phyloP scores from a whole-genome alignment of 2,329 filamentous ascomycete species.

The Orbilia ellipsospora region DNA sequence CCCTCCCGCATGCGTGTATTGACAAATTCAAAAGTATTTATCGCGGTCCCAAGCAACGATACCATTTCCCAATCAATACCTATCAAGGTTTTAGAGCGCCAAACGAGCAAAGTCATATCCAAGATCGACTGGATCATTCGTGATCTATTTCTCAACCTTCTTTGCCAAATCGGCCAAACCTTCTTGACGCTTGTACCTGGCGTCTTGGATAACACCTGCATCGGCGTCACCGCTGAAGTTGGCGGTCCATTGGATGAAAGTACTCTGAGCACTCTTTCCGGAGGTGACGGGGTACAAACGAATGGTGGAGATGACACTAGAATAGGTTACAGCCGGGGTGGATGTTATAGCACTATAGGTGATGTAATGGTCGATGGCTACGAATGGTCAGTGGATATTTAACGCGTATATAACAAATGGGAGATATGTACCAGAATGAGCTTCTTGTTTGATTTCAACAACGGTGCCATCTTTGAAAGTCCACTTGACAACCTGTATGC shows the following conservation, averaged over 20 bases:
- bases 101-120: no score
- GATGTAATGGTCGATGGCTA: constrained; percentile 78
- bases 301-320: constrained; percentile 74
- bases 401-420: background rate
- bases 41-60: no score
- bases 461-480: constrained; percentile 76
- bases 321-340: constrained; percentile 74
- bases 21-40: no score
- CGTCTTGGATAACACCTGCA: constrained; percentile 77
- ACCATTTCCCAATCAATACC: no score
- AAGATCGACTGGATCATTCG: no score
- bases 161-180: constrained; percentile 74
- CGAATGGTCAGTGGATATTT: background rate
- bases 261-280: constrained; percentile 72
- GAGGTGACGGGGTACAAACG: constrained; percentile 74
- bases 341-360: constrained; percentile 78
- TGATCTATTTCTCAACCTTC: constrained; percentile 61
- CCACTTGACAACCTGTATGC: constrained; percentile 68
- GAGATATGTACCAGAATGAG: constrained; percentile 70
- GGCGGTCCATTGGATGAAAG: constrained; percentile 75
- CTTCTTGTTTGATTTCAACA: constrained; percentile 79
- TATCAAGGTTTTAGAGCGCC: no score
- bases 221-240: constrained; percentile 78
- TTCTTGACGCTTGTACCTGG: constrained; percentile 80
- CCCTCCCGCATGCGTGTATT: no score